These are phyloP conservation scores for Quercus mongolica DNA, from an alignment of 306 rosid species.

Conservation along the genomic window DNA sequence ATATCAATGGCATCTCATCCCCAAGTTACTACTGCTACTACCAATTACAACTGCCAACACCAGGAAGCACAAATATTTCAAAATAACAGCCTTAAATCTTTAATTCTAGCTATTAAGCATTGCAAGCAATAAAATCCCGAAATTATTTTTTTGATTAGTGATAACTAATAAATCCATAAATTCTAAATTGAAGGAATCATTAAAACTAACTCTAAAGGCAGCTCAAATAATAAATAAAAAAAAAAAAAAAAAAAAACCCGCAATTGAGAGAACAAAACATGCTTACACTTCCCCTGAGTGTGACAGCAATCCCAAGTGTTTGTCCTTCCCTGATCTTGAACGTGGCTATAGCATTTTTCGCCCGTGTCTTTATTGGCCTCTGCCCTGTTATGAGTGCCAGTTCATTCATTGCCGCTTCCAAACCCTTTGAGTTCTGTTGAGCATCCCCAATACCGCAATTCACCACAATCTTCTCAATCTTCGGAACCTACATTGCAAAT, in stretches of 20 bases:
- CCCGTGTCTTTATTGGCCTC: constrained; percentile 89
- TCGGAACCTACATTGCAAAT: constrained; percentile 65
- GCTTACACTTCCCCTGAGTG: constrained; percentile 88
- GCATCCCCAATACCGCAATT: constrained; percentile 98
- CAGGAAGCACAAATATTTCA: neutral
- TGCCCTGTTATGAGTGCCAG: constrained; percentile 83
- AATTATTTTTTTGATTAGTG: no score
- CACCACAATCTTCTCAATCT: constrained; percentile 84
- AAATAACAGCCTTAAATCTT: neutral
- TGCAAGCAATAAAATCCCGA: neutral
- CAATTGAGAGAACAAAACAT: constrained; percentile 2
- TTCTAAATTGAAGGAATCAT: neutral
- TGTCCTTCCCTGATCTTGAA: constrained; percentile 99
- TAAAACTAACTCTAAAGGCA: neutral
- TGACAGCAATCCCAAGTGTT: constrained; percentile 95
- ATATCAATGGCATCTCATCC: neutral
- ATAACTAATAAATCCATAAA: neutral
- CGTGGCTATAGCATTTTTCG: constrained; percentile 76
- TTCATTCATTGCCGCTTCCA: constrained; percentile 89
- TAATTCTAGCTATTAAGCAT: neutral
- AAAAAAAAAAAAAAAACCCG: neutral
- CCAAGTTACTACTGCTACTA: neutral
- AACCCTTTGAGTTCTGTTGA: constrained; percentile 90
- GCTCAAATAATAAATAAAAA: neutral
- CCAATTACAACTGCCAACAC: neutral